Percentiles rank a stretch among this genome's conserved stretches.
Evolutionary conservation across 805 yeast species (phyloP).

Genomic region (Candida manassasensis): DNA sequence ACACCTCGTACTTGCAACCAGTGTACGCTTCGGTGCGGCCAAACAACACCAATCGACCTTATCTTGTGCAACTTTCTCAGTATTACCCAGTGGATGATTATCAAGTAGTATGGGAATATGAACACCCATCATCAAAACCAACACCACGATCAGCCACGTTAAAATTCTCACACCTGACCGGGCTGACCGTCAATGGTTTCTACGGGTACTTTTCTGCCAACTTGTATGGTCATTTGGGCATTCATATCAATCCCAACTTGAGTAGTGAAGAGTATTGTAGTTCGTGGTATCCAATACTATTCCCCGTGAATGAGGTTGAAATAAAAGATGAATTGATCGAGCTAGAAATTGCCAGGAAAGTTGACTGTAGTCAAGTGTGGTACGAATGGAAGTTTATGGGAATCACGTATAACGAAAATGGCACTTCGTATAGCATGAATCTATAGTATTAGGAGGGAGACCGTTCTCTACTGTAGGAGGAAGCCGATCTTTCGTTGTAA

Average conservation of each 20-base stretch:
- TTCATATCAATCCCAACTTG: constrained; percentile 45
- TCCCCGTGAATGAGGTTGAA: constrained; percentile 21
- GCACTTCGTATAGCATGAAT: constrained; percentile 11
- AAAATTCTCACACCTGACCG: constrained; percentile 2
- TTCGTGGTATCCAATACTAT: constrained; percentile 38
- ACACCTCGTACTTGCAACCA: constrained; percentile 63
- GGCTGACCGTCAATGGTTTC: constrained; percentile 54
- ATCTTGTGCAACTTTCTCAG: constrained; percentile 16
- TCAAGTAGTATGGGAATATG: constrained; percentile 57
- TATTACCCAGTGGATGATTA: constrained; percentile 27
- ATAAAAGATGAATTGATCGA: constrained; percentile 9
- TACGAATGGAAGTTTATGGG: constrained; percentile 23
- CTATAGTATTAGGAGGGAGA: too few relatives aligned
- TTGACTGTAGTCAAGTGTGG: constrained; percentile 12
- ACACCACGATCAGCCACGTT: neutral
- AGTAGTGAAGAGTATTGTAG: constrained; percentile 16
- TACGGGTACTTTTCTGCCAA: constrained; percentile 71
- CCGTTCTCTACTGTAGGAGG: too few relatives aligned
- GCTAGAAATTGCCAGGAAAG: constrained; percentile 11
- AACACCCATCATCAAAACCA: constrained; percentile 39
- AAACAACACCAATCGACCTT: constrained; percentile 15
- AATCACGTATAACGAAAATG: constrained; percentile 16
- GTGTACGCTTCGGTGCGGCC: constrained; percentile 47
- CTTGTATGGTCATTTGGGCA: constrained; percentile 53
- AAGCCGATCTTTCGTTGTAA: too few relatives aligned